Evolutionary conservation across 306 rosid species (phyloP).

Genomic region (Castanea mollissima): DNA sequence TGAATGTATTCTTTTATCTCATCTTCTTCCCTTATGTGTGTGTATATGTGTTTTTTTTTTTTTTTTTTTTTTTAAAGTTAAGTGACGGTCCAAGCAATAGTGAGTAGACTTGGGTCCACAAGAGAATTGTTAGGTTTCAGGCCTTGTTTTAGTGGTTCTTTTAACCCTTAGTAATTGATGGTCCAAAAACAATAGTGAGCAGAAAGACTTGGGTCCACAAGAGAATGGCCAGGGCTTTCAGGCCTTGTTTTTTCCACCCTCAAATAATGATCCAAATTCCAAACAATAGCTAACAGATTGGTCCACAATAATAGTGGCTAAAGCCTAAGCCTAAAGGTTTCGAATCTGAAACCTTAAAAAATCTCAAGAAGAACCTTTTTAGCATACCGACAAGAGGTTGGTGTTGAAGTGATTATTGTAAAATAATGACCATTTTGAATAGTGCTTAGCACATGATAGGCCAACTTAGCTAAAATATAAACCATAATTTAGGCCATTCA

Average conservation of each 20-base stretch:
- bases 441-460: constrained; percentile 19
- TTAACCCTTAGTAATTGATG: no score
- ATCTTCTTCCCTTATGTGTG: no score
- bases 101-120: neutral
- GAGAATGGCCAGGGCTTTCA: no score
- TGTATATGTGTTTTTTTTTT: no score
- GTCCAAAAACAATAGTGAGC: no score
- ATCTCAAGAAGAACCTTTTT: neutral
- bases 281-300: neutral
- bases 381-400: neutral
- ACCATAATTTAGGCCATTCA: neutral
- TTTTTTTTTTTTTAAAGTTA: no score
- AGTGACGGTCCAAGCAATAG: neutral
- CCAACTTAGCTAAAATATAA: neutral
- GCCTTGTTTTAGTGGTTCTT: no score
- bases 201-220: no score
- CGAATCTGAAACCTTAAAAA: constrained; percentile 5
- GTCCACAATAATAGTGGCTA: neutral
- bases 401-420: neutral
- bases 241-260: neutral
- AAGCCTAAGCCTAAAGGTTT: neutral
- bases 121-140: neutral
- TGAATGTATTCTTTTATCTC: no score
- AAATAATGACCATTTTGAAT: constrained; percentile 1
- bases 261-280: neutral